Evolutionary conservation across 2,329 filamentous ascomycete species (phyloP), one percentile per base, ranked within the genome.

Genomic region (Camillea tinctor): DNA sequence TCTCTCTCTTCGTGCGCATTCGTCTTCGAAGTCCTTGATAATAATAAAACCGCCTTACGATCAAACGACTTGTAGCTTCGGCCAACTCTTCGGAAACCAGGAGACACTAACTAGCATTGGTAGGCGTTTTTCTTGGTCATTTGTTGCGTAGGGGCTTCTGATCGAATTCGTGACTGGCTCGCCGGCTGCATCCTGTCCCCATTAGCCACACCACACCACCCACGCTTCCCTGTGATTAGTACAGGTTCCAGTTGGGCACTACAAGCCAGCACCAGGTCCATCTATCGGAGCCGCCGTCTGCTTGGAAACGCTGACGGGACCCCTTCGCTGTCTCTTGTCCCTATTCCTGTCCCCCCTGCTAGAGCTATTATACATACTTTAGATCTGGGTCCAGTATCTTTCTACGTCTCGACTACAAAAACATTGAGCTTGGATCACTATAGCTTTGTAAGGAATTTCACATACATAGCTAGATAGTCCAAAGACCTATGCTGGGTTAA

Each of bases 101-200:
- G 55, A 61, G 55, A 61, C 65, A 71, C 70, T 75, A 73, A 71
- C 70, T 75, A 73, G 74, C 71, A 72, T 71, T 72, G 68, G 63
- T 68, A 63, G 66, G 66, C 66, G n/a, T n/a, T 57, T 63, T 56
- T 64, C 62, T 64, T 66, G 69, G 70, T 77, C 77, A 79, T 73
- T 77, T 71, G 73, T 62, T 71, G 71, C 65, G 63, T 70, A 71
- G 72, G 36, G 71, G 69, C 71, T 70, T 66, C 58, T 64, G 66
- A 63, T 72, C 60, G 70, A 68, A 64, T 67, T 70, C 62, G 68
- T 78, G 71, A 78, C 73, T 79, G 77, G 76, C 73, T 71, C 68
- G 69, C 67, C 69, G 69, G 66, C 71, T 73, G 72, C 73, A 72
- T 70, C 71, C 66, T 66, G 73, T 72, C 65, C 70, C 72, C 63